Evolutionary conservation across 495 filamentous ascomycete genomes (phyloP), one percentile per base, ranked within the genome.

Genomic region (Pyronema domesticum): DNA sequence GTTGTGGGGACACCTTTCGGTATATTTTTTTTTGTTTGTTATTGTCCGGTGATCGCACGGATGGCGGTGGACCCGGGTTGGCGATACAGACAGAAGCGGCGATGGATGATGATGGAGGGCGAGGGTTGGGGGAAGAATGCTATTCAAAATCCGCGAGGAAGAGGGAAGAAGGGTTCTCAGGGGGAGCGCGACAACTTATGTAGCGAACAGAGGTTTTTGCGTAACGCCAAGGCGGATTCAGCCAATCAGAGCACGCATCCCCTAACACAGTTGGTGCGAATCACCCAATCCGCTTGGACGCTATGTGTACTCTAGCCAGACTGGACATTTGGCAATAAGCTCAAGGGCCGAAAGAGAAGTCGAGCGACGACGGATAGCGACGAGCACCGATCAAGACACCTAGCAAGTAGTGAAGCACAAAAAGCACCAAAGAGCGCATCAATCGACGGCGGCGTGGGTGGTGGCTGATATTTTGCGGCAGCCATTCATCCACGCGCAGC

Each of bases 11-110:
- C 55, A 54, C 51, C 51, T 30, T 36, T 39, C 52, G 37, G 53
- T 61, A 48, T 56, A 46, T 61, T 53, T 50, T 6, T 56, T 53
- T 56, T 60, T 30, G 45, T 58, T 35, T 52, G 52, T 49, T 53
- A 40, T 46, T 54, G 30, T 52, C 37, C 42, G 18, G 13, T 36
- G 47, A 30, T 9, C 7, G 48, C n/a, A 33, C 34, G 48, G 48
- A n/a, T 18, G 48, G n/a, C 8, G 37, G 50, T 37, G 50, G 50
- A 34, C 23, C 23, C 8, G 50, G 36, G 13, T 40, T 17, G 50
- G 34, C 11, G 37, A 19, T 40, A 17, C 37, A 30, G 35, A 18
- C 17, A 40, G 37, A 18, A 7, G 35, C 50, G 50, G 50, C 50
- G 50, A 33, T 34, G 47, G 45, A 19, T 19, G 45, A 19, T 19